Percentiles rank a stretch among this genome's conserved stretches.
Conservation (phyloP, 257 asterid genomes). For the Penstemon barbatus region DNA sequence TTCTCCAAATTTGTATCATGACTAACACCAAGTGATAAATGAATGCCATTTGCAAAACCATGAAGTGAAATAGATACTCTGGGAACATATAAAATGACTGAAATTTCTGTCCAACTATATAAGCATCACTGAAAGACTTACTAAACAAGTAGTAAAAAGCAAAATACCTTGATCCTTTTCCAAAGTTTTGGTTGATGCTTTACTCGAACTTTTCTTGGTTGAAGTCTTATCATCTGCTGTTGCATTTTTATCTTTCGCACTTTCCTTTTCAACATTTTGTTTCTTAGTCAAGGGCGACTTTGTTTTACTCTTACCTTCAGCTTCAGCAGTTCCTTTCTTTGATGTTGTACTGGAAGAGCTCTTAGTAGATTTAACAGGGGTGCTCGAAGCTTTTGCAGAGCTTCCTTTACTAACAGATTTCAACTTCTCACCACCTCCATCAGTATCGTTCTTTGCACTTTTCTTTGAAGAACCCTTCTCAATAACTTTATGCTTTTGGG, state of each 20-base stretch:
- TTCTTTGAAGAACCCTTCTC: constrained; percentile 49
- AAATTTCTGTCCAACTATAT: neutral
- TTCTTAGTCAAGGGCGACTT: constrained; percentile 47
- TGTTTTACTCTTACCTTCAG: constrained; percentile 42
- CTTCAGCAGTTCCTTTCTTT: constrained; percentile 51
- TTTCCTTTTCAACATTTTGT: constrained; percentile 50
- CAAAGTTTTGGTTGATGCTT: constrained; percentile 42
- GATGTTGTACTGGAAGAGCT: constrained; percentile 45
- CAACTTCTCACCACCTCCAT: constrained; percentile 36
- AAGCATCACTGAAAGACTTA: neutral
- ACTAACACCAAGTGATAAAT: neutral
- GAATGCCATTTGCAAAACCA: no score
- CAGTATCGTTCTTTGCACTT: constrained; percentile 46
- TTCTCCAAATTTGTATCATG: neutral
- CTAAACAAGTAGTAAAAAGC: neutral
- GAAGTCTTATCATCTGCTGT: constrained; percentile 47
- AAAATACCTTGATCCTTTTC: constrained; percentile 54
- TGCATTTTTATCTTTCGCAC: constrained; percentile 40
- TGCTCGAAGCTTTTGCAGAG: constrained; percentile 48
- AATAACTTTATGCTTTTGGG: constrained; percentile 37
- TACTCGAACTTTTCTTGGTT: constrained; percentile 46
- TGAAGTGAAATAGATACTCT: no score
- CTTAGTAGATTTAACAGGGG: constrained; percentile 43
- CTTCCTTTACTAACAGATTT: constrained; percentile 46
- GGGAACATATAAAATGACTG: neutral